These are phyloP conservation scores for Conringia planisiliqua DNA, from an alignment of 345 rosid genomes.

Conservation along the genomic window DNA sequence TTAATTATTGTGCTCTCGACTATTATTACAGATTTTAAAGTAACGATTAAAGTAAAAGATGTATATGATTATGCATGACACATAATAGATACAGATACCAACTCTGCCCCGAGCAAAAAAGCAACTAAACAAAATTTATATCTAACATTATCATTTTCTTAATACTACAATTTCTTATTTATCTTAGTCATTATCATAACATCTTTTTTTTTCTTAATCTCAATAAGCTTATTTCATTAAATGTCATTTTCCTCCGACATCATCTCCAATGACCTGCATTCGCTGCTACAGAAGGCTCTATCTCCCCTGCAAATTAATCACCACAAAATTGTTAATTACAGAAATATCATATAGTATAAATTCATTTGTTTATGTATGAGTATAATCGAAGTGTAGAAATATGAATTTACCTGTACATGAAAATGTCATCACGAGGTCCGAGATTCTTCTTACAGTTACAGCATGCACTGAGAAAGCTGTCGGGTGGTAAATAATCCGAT, in stretches of 20 bases:
- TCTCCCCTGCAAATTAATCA: conserved; percentile 59
- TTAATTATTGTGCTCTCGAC: neutral
- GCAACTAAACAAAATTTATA: conserved; percentile 28
- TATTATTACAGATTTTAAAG: neutral
- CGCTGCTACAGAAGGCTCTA: conserved; percentile 88
- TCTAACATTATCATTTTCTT: neutral
- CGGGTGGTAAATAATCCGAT: conserved; percentile 40
- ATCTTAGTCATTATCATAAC: conserved; percentile 23
- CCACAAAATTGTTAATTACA: neutral
- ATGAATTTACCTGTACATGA: conserved; percentile 67
- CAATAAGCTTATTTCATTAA: conserved; percentile 9
- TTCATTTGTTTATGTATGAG: neutral
- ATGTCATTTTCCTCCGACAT: conserved; percentile 43
- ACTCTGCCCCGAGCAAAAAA: neutral
- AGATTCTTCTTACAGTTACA: conserved; percentile 73
- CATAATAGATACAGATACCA: conserved; percentile 25
- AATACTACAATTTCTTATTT: conserved; percentile 7
- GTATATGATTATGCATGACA: conserved; percentile 30
- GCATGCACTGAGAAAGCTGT: conserved; percentile 74
- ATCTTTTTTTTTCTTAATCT: neutral
- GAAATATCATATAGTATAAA: neutral
- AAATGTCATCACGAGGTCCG: conserved; percentile 77
- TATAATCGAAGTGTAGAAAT: neutral
- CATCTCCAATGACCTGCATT: conserved; percentile 76
- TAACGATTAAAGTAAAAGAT: neutral